Evolutionary conservation across 176 grass and related monocot species (phyloP).

Genomic region (Oryza rufipogon): DNA sequence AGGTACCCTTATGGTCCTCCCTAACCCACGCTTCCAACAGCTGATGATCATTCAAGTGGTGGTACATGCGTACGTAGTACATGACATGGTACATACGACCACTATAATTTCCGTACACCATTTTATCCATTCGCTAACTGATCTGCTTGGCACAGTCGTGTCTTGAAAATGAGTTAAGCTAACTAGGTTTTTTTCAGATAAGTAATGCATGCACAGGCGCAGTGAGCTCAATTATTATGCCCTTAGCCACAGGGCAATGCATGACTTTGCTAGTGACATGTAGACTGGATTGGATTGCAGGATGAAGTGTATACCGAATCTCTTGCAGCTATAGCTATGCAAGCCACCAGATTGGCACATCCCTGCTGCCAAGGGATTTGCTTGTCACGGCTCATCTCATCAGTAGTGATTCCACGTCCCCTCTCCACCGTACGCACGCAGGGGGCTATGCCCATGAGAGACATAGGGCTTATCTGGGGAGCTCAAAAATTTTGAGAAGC

Average conservation of each 20-base stretch:
- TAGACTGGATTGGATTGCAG: neutral
- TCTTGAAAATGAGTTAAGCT: neutral
- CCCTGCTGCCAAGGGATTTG: slow-evolving; percentile 27
- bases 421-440: neutral
- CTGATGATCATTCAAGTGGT: neutral
- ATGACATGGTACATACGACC: neutral
- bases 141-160: neutral
- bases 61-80: neutral
- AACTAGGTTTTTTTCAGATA: neutral
- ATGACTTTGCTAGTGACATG: slow-evolving; percentile 4
- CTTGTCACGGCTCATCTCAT: neutral
- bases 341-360: slow-evolving; percentile 37
- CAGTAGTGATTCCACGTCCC: neutral
- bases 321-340: neutral
- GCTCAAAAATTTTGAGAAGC: too few relatives aligned
- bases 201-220: neutral
- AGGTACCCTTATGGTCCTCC: slow-evolving; percentile 5
- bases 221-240: neutral
- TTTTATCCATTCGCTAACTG: too few relatives aligned
- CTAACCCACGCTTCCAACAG: neutral
- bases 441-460: neutral
- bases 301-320: neutral
- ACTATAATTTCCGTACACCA: neutral
- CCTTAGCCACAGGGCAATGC: neutral
- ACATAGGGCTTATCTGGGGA: too few relatives aligned